Base-by-base conservation (phyloP, 352 stramenopile species). In the Phytophthora europaea region DNA sequence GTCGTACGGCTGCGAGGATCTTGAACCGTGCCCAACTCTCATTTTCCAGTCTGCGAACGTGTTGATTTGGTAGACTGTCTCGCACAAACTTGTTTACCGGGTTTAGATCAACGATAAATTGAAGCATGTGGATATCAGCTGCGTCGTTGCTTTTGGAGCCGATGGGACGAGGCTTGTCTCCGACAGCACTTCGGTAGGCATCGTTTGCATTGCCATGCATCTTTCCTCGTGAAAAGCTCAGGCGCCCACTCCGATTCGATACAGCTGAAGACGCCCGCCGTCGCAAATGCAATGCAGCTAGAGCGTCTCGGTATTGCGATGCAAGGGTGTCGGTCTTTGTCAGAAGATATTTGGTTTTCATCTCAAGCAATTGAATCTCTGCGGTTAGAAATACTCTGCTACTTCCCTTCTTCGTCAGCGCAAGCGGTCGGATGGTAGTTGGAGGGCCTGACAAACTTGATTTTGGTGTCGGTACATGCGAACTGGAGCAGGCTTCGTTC, bases 71-170 rank as follows among this genome's bases (percentile, higher is more conserved):
- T 16, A 92, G 65, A 36, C 70, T 70, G 5, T 81, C 60, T 1
- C 75, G 65, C 15, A 92, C 52, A 23, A 89, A 58, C 33, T 86
- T 87, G 67, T 89, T 92, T 9, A 92, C 60, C 3, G 86, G 84
- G 57, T 91, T 92, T 20, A 94, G 40, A 12, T 81, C 66, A 1
- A 84, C 60, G 9, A 92, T 90, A 45, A 89, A 91, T 67, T 92
- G 72, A 23, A 75, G 58, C 28, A 38, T 23, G 57, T 72, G 61
- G 16, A 79, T 76, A 53, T 79, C 67, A 13, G 16, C 43, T 16
- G 65, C 67, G n/a, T 8, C 52, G 50, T 51, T 64, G 28, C n/a
- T 34, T 1, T 20, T 10, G 18, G 33, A 13, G 51, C 4, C 1
- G 22, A 47, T 15, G 26, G 65, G 33, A 18, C 33, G 61, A 6